Percentiles rank a stretch among this genome's conserved stretches.
Evolutionary conservation across 2,329 filamentous ascomycete species (phyloP).

Genomic region (Colletotrichum shisoi): DNA sequence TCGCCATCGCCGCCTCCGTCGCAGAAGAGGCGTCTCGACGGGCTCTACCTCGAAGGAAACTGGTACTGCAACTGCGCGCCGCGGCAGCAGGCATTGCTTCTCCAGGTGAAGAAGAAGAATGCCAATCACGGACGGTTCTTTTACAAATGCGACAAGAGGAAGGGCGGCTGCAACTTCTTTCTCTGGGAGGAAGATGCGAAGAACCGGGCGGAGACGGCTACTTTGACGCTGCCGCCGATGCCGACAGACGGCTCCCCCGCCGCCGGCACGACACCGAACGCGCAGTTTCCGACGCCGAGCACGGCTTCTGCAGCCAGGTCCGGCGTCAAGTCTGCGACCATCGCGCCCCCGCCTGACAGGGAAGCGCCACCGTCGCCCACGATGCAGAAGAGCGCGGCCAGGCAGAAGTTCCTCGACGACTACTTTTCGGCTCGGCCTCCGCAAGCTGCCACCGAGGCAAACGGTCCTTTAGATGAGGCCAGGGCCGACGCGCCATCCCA

Average conservation of each 20-base stretch:
- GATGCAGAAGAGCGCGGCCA: constrained; percentile 35
- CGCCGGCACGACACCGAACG: background rate
- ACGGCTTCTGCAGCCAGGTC: constrained; percentile 2
- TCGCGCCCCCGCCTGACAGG: constrained; percentile 45
- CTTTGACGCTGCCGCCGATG: constrained; percentile 33
- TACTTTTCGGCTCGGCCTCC: constrained; percentile 14
- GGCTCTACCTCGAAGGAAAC: constrained; percentile 47
- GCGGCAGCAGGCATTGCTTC: constrained; percentile 48
- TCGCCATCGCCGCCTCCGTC: constrained; percentile 38
- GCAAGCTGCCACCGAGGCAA: constrained; percentile 1
- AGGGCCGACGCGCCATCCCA: constrained; percentile 40
- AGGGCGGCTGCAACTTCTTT: constrained; percentile 54
- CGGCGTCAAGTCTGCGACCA: background rate
- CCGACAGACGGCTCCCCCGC: background rate
- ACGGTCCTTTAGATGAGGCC: background rate
- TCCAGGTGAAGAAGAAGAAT: constrained; percentile 51
- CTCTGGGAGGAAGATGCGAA: constrained; percentile 54
- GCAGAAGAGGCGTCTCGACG: constrained; percentile 47
- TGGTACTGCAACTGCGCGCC: constrained; percentile 57
- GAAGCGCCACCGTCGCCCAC: constrained; percentile 38
- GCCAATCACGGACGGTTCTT: constrained; percentile 54
- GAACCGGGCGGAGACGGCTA: constrained; percentile 21
- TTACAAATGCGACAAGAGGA: constrained; percentile 51
- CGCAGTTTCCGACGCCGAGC: constrained; percentile 40
- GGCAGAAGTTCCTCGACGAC: constrained; percentile 34